Evolutionary conservation across 1,284 basidiomycete species (phyloP).

Genomic region (Flammula alnicola): DNA sequence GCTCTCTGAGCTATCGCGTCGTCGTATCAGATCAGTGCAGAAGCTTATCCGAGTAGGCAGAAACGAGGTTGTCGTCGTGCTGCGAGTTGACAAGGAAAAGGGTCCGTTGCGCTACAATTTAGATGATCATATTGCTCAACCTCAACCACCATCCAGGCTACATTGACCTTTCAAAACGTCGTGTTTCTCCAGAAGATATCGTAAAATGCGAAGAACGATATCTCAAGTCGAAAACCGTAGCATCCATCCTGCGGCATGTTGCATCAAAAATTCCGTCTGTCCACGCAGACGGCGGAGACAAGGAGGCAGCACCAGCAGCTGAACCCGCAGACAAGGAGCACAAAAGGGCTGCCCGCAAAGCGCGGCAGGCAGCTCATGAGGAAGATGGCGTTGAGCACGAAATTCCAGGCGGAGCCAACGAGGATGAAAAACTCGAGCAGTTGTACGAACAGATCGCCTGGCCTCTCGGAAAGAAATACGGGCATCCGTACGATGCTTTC

Average conservation of each 20-base stretch:
- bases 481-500: conserved; percentile 98
- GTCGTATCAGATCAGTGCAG: conserved; percentile 97
- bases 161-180: conserved; percentile 98
- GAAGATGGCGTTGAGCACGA: conserved; percentile 47
- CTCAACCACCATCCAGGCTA: conserved; percentile 68
- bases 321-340: conserved; percentile 54
- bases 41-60: conserved; percentile 97
- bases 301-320: conserved; percentile 33
- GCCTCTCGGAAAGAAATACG: conserved; percentile 92
- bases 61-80: conserved; percentile 98
- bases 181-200: conserved; percentile 99
- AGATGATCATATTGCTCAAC: neutral
- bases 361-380: conserved; percentile 46
- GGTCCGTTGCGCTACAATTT: conserved; percentile 53
- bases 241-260: conserved; percentile 93
- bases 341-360: conserved; percentile 48
- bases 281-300: conserved; percentile 39
- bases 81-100: conserved; percentile 99
- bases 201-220: conserved; percentile 98
- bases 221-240: conserved; percentile 96
- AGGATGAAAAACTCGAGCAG: conserved; percentile 79
- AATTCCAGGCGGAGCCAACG: conserved; percentile 52
- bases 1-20: conserved; percentile 93
- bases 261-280: conserved; percentile 80
- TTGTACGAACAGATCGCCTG: conserved; percentile 93